Evolutionary conservation across 768 basidiomycete species (phyloP), one percentile per base, ranked within the genome.

Genomic region (Mycena capillaripes): DNA sequence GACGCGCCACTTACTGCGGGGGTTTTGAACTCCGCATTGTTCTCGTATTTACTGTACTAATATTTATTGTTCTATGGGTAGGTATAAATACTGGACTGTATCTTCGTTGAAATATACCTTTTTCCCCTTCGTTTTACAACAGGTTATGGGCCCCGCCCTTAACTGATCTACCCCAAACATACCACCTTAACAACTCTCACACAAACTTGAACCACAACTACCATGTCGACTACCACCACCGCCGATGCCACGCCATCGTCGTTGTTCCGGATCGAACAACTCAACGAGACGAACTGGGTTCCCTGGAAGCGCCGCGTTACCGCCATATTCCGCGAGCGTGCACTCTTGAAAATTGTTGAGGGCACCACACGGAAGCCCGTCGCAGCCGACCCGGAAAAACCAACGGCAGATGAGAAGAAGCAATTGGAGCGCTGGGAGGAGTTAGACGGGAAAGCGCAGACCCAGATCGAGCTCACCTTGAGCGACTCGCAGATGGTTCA

Each of bases 241-340:
- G 55, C 38, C 25, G 55, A 56, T 12, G 6, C 53, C 14, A 66
- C 53, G 5, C 65, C 65, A 56, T 66, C 65, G 38, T 66, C 55
- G 65, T 66, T 66, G 65, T 66, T 66, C 42, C 65, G 65, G 38
- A 66, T 66, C 36, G 65, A 56, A 19, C 65, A 66, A 53, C 65
- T 66, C 21, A 66, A 66, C 40, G 65, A 66, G 2, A 57, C 40
- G 7, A 66, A 66, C 29, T 66, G 65, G 55, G 63, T 66, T 46
- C 52, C 65, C 38, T 66, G 65, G 53, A 56, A 56, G 55, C 53
- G 53, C 52, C 65, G 65, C 30, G 40, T 44, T 6, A 66, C 55
- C 17, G 65, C 65, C 14, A 56, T 57, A 42, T 32, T 56, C 25
- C 27, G 55, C 38, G 65, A 46, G 42, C 48, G n/a, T 25, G 3